Base-by-base conservation (phyloP, 805 yeast genomes). In the Kodamaea kaohsiungensis region DNA sequence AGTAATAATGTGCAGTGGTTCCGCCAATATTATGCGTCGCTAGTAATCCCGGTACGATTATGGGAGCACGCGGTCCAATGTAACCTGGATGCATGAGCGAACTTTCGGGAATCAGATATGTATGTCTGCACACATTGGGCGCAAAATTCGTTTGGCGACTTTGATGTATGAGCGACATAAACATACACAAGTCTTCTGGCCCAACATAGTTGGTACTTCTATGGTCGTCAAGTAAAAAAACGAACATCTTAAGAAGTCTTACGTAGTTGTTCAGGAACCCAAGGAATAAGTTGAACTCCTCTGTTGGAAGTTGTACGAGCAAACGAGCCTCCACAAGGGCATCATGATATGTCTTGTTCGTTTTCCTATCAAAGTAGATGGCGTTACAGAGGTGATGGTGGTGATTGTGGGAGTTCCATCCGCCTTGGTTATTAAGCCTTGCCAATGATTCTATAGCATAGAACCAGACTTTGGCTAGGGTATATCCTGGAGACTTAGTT, bases 71-170 rank as follows among this genome's bases (percentile, higher is more conserved):
- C 12, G 43, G n/a, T 7, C 43, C 43, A 40, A 59, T 55, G 43
- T 62, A 69, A 5, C 62, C 61, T 0, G 77, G 77, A 52, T 73
- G 76, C 3, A 62, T 68, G 9, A 61, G 64, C 16, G 70, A 62
- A 12, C 51, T 27, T 2, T 16, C 25, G 3, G 76, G 75, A 16
- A 73, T 66, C 22, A 50, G 56, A 49, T 59, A 69, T 1, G 65
- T 61, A 1, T 57, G 53, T 25, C 55, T 50, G 22, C 59, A 48
- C 9, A 65, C 67, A 0, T 43, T 54, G 0, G 73, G 74, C 0
- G 65, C 71, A n/a, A 72, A 62, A 10, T 53, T 54, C 5, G 67
- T 62, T 8, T 51, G 53, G 25, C 61, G 56, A 19, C 69, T 66
- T 2, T 52, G 49, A 49, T 62, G 51, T 15, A 59, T 43, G 22